phyloP scores from a whole-genome alignment of 805 yeast species.

The Schwanniomyces pseudopolymorphus region DNA sequence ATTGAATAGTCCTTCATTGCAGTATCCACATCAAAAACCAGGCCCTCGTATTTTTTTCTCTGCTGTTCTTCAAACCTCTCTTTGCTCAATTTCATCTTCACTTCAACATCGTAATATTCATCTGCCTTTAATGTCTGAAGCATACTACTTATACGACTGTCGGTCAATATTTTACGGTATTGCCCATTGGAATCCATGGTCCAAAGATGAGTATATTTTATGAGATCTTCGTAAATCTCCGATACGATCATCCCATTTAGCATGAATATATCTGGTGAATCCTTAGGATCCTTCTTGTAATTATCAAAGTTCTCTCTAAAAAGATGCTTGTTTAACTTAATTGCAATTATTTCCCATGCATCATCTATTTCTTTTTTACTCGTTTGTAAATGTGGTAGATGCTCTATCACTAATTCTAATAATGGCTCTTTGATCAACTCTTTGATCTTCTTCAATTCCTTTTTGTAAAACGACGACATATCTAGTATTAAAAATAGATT shows the following conservation, averaged over 20 bases:
- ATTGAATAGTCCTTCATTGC: neutral
- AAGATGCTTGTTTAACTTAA: conserved; percentile 20
- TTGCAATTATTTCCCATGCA: conserved; percentile 36
- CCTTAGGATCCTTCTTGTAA: conserved; percentile 9
- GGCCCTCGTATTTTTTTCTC: neutral
- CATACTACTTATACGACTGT: neutral
- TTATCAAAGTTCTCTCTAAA: conserved; percentile 5
- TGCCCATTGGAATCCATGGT: neutral
- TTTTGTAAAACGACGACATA: conserved; percentile 24
- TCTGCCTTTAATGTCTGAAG: neutral
- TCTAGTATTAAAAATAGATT: conserved; percentile 1
- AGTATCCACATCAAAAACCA: neutral
- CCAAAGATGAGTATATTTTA: neutral
- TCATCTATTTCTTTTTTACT: conserved; percentile 22
- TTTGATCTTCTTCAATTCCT: conserved; percentile 22
- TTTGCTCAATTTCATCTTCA: conserved; percentile 18
- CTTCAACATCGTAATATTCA: conserved; percentile 18
- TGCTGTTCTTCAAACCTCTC: conserved; percentile 17
- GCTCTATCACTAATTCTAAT: conserved; percentile 24
- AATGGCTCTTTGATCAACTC: conserved; percentile 24
- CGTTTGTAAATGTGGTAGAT: conserved; percentile 33
- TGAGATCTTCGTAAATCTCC: conserved; percentile 15
- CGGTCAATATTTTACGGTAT: neutral
- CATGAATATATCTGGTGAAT: conserved; percentile 19
- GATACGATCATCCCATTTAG: conserved; percentile 25